phyloP scores from a whole-genome alignment of 371 early-diverging fungal genomes.

The Mortierella sp. region DNA sequence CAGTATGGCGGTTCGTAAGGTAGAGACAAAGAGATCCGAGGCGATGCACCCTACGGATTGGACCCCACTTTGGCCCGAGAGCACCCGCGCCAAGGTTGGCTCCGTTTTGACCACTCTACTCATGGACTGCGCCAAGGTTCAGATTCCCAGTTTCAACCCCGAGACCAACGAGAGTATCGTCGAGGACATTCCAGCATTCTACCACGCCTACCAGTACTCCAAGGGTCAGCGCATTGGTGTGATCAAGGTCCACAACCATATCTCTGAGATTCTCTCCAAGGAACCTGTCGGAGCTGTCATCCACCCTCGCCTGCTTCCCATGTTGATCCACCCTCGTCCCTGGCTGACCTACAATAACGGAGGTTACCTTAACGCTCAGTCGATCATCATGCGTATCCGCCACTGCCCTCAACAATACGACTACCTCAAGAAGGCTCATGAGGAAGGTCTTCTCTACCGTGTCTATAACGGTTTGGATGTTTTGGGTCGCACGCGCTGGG shows the following conservation, averaged over 20 bases:
- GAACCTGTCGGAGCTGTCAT: constrained; percentile 76
- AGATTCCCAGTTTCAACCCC: constrained; percentile 71
- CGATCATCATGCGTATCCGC: constrained; percentile 83
- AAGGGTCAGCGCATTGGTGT: constrained; percentile 83
- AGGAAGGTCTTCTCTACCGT: constrained; percentile 75
- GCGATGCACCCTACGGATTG: constrained; percentile 65
- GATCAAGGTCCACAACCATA: constrained; percentile 77
- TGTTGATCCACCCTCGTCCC: constrained; percentile 95
- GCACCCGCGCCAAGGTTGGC: constrained; percentile 75
- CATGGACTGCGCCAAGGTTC: constrained; percentile 82
- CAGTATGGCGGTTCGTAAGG: constrained; percentile 83
- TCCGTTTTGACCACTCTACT: constrained; percentile 80
- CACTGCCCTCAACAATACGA: constrained; percentile 81
- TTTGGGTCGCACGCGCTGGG: constrained; percentile 93
- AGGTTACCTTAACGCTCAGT: constrained; percentile 88
- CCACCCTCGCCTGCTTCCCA: constrained; percentile 90
- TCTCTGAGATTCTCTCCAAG: constrained; percentile 79
- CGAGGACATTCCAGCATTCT: constrained; percentile 86
- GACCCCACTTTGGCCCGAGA: constrained; percentile 78
- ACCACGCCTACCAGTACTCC: constrained; percentile 77
- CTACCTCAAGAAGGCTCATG: constrained; percentile 88
- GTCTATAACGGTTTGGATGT: constrained; percentile 91
- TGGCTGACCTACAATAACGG: constrained; percentile 94
- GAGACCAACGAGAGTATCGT: constrained; percentile 69
- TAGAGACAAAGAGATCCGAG: constrained; percentile 70